Base-by-base conservation (phyloP, 2,329 filamentous ascomycete genomes). In the Kalmusia sp. region DNA sequence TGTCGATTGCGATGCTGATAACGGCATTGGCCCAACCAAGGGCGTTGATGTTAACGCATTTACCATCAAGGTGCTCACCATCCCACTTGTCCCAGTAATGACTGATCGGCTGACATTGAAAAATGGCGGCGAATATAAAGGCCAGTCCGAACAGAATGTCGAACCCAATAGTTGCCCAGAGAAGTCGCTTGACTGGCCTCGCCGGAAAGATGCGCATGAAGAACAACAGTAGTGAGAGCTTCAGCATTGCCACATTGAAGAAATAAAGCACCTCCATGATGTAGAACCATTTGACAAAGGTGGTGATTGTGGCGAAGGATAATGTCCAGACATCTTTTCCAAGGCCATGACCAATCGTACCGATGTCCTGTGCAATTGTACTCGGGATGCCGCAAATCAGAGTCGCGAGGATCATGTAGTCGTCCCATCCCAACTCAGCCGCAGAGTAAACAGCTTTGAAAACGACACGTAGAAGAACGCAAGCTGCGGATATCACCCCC, bases 261-360 rank as follows among this genome's bases (percentile, higher is more conserved):
- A 68, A 68, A 54, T 71, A 72, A 19, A 71, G 57, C 4, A 67
- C 50, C 45, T 71, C 65, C 49, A 66, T 61, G 27, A 67, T 49
- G 55, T 67, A 72, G 50, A 70, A 71, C 19, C 41, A 57, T 28
- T 49, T 35, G n/a, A 71, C 59, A 22, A 84, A 80, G 0, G 62
- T 59, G 21, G 75, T 79, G 37, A 84, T 74, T 12, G 74, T 59
- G 0, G 69, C 60, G 0, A 70, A 62, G 0, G 68, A 52, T 3
- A 84, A 52, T 0, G 79, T 80, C 81, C 81, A 84, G 17, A 83
- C 71, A 47, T 84, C 81, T 14, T 63, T 73, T 1, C 81, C 80
- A 5, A 83, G 64, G 0, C 81, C 82, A 40, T 57, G 61, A 2
- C 34, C 34, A 5, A 51, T 39, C 9, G 52, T 57, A 4, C 56